phyloP scores from a whole-genome alignment of 1,284 basidiomycete species.

The Trichosporon inkin region DNA sequence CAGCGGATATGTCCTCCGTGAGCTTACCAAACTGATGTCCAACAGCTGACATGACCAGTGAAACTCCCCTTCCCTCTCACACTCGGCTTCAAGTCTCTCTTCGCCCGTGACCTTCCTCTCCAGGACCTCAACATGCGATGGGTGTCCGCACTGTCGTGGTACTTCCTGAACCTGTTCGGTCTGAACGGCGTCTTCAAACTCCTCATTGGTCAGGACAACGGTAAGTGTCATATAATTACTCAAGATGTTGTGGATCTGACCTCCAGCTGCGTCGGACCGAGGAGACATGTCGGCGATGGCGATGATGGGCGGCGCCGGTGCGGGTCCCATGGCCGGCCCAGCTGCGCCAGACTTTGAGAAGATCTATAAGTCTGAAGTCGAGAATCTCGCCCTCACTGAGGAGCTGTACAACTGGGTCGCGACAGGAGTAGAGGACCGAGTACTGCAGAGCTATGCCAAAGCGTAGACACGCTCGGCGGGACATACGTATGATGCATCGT shows the following conservation, averaged over 20 bases:
- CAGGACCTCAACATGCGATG: conserved; percentile 97
- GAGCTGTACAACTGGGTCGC: conserved; percentile 77
- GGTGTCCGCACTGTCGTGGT: conserved; percentile 99
- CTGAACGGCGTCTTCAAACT: conserved; percentile 92
- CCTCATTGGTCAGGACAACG: conserved; percentile 84
- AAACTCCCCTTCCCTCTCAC: conserved; percentile 97
- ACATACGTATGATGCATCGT: background rate
- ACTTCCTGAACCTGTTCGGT: conserved; percentile 98
- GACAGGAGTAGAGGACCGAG: conserved; percentile 69
- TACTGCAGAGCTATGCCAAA: conserved; percentile 70
- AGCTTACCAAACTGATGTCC: conserved; percentile 40
- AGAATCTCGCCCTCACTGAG: conserved; percentile 88
- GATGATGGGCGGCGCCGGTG: conserved; percentile 59
- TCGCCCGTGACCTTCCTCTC: conserved; percentile 92
- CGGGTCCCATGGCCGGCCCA: conserved; percentile 50
- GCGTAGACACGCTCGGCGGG: background rate
- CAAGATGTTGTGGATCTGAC: conserved; percentile 10
- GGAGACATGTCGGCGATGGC: conserved; percentile 68
- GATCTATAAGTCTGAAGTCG: conserved; percentile 83
- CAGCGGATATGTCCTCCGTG: conserved; percentile 94
- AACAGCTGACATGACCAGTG: conserved; percentile 55
- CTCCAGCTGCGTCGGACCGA: conserved; percentile 67
- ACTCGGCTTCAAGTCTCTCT: conserved; percentile 96
- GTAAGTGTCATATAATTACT: conserved; percentile 63
- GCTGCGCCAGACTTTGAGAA: conserved; percentile 80